Conservation (phyloP, 768 basidiomycete species). For the Rossbeevera mucosa region DNA sequence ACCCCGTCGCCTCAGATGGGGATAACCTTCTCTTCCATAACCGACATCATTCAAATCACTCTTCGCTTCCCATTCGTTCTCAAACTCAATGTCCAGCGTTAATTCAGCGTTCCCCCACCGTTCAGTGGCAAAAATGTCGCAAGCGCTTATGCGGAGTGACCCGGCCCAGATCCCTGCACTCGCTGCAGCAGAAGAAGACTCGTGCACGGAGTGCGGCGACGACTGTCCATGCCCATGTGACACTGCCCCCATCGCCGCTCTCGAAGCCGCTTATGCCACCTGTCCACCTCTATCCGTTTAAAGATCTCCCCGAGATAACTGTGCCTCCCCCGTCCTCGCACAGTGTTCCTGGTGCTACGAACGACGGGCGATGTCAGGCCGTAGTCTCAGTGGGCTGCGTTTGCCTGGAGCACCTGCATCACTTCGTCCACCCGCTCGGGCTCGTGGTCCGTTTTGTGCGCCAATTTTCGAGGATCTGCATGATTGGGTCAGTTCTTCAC, state of each 20-base stretch:
- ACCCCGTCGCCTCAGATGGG: no score
- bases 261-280: conserved; percentile 85
- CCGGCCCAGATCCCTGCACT: background rate
- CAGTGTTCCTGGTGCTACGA: conserved; percentile 74
- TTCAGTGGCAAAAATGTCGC: conserved; percentile 25
- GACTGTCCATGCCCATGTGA: background rate
- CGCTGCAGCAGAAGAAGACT: background rate
- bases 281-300: conserved; percentile 87
- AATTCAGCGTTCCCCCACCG: conserved; percentile 49
- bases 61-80: conserved; percentile 86
- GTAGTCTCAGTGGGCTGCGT: background rate
- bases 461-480: conserved; percentile 76
- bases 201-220: background rate
- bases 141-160: conserved; percentile 11
- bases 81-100: conserved; percentile 76
- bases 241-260: conserved; percentile 73
- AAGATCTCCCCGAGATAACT: conserved; percentile 66
- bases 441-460: conserved; percentile 74
- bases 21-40: no score
- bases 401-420: conserved; percentile 59
- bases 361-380: no score
- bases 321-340: conserved; percentile 13
- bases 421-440: conserved; percentile 73
- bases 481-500: background rate
- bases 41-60: no score